These are phyloP conservation scores for Xeromyces bisporus DNA, from an alignment of 495 filamentous ascomycete species.

Conservation along the genomic window DNA sequence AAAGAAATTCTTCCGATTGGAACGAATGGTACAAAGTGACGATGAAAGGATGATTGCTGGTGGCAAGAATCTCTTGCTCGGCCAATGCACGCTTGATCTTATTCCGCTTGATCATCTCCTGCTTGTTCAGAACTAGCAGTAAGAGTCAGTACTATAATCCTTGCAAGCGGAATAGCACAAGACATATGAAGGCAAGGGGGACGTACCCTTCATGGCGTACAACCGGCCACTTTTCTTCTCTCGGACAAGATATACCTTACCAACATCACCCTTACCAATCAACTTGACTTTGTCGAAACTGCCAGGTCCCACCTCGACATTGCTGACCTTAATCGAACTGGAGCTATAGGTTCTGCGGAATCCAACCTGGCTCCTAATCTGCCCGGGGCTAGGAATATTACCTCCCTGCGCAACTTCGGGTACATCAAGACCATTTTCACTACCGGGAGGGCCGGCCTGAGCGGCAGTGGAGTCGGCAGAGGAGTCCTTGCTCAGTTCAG, in stretches of 20 bases:
- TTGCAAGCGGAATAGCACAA: not conserved
- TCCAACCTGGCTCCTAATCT: slow-evolving; percentile 41
- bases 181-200: slow-evolving; percentile 2
- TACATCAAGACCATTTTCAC: slow-evolving; percentile 26
- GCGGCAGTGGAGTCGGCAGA: slow-evolving; percentile 36
- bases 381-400: slow-evolving; percentile 31
- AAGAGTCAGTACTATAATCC: slow-evolving; percentile 6
- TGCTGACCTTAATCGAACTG: slow-evolving; percentile 94
- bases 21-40: slow-evolving; percentile 97
- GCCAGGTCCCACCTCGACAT: slow-evolving; percentile 86
- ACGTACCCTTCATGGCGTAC: slow-evolving; percentile 95
- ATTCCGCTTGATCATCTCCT: slow-evolving; percentile 99
- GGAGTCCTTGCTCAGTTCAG: slow-evolving; percentile 61
- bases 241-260: slow-evolving; percentile 91
- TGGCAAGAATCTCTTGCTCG: slow-evolving; percentile 94
- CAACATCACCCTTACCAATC: slow-evolving; percentile 96
- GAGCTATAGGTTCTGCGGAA: slow-evolving; percentile 96
- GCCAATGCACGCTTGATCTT: slow-evolving; percentile 98
- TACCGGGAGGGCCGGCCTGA: slow-evolving; percentile 37
- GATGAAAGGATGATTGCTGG: slow-evolving; percentile 97
- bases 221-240: slow-evolving; percentile 92
- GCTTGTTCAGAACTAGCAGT: slow-evolving; percentile 78
- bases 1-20: slow-evolving; percentile 95
- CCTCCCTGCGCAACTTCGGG: slow-evolving; percentile 23
- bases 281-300: slow-evolving; percentile 99